These are phyloP conservation scores for Lichtheimia ramosa DNA, from an alignment of 371 early-diverging fungal species.

Conservation along the genomic window DNA sequence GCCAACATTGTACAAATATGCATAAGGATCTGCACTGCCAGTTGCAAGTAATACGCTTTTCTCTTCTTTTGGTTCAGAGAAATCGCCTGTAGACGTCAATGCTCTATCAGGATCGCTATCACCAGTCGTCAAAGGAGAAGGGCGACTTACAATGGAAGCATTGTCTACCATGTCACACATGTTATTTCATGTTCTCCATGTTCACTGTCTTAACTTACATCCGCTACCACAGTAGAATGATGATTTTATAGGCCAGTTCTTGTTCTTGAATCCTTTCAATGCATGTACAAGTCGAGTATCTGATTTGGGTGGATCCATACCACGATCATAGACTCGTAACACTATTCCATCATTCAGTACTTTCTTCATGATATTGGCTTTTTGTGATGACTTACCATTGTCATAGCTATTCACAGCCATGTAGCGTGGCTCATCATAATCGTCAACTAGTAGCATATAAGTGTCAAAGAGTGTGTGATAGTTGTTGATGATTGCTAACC, in stretches of 20 bases:
- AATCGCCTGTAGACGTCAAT: conserved; percentile 29
- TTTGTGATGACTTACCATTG: conserved; percentile 58
- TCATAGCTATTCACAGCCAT: conserved; percentile 88
- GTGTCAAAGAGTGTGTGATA: not conserved
- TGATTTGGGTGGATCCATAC: conserved; percentile 72
- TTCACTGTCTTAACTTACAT: conserved; percentile 44
- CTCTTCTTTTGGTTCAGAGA: conserved; percentile 53
- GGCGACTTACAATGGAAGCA: conserved; percentile 42
- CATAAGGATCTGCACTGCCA: conserved; percentile 85
- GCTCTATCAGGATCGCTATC: conserved; percentile 33
- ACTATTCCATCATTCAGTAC: conserved; percentile 43
- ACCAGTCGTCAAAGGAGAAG: conserved; percentile 10
- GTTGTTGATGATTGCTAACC: conserved; percentile 16
- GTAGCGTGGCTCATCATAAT: conserved; percentile 78
- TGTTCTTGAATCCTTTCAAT: conserved; percentile 84
- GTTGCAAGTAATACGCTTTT: conserved; percentile 76
- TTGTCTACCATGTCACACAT: conserved; percentile 28
- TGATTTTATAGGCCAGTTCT: conserved; percentile 88
- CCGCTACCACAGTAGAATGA: conserved; percentile 77
- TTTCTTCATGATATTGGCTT: not conserved
- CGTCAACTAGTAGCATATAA: conserved; percentile 36
- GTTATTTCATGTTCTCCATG: not conserved
- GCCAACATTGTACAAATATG: conserved; percentile 79
- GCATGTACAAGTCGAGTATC: conserved; percentile 67
- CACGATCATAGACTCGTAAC: conserved; percentile 83